Evolutionary conservation across 768 basidiomycete genomes (phyloP).

Genomic region (Chalciporus sphaerocephalus): DNA sequence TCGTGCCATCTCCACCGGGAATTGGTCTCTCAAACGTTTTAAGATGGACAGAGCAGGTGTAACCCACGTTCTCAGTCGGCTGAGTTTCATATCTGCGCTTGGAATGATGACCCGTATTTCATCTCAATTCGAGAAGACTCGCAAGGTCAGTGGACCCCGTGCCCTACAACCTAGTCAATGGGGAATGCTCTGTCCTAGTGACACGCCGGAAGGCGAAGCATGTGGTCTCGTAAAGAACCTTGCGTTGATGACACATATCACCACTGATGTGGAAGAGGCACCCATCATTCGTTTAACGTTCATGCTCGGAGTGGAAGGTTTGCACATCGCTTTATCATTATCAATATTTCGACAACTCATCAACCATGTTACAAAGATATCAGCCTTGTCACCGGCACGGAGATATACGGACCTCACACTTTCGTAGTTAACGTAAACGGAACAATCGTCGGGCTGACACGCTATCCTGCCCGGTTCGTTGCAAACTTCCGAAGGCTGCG

Average conservation of each 20-base stretch:
- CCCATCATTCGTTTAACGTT: constrained; percentile 86
- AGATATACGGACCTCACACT: constrained; percentile 90
- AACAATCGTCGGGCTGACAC: constrained; percentile 88
- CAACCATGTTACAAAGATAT: constrained; percentile 59
- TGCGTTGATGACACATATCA: constrained; percentile 99
- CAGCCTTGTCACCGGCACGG: constrained; percentile 83
- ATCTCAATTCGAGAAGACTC: constrained; percentile 98
- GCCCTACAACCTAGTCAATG: constrained; percentile 98
- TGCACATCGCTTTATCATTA: constrained; percentile 17
- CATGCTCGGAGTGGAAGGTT: constrained; percentile 97
- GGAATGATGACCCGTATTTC: constrained; percentile 99
- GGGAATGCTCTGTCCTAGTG: constrained; percentile 97
- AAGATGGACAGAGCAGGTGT: constrained; percentile 99
- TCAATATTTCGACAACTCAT: constrained; percentile 10
- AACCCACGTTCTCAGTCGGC: constrained; percentile 91
- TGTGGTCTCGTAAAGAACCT: constrained; percentile 98
- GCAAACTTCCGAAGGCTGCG: constrained; percentile 87
- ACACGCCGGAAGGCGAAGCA: constrained; percentile 99
- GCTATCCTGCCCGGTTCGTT: constrained; percentile 81
- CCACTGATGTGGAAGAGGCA: constrained; percentile 95
- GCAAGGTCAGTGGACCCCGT: constrained; percentile 96
- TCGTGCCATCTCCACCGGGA: constrained; percentile 96
- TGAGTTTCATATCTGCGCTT: constrained; percentile 94
- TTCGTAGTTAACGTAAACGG: constrained; percentile 98
- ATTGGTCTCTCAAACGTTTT: constrained; percentile 98